phyloP scores from a whole-genome alignment of 208 protist genomes.

The Wallacemonas collosoma region DNA sequence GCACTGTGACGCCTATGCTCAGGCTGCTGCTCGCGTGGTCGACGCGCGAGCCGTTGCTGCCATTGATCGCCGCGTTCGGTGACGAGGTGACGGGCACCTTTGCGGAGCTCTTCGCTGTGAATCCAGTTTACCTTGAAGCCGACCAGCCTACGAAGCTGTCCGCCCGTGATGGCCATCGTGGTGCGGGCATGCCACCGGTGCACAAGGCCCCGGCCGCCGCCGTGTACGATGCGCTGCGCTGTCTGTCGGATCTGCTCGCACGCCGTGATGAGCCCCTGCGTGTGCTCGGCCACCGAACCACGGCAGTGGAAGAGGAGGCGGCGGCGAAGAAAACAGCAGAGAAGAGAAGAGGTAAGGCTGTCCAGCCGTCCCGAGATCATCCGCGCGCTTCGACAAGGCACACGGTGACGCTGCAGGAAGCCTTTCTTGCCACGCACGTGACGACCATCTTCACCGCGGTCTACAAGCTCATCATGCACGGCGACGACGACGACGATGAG shows the following conservation, averaged over 20 bases:
- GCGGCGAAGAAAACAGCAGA: no score
- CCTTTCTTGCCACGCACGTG: slow-evolving; percentile 68
- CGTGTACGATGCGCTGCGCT: slow-evolving; percentile 71
- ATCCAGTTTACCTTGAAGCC: slow-evolving; percentile 12
- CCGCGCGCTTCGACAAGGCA: no score
- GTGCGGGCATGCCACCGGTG: slow-evolving; percentile 16
- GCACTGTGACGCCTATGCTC: slow-evolving; percentile 62
- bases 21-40: slow-evolving; percentile 74
- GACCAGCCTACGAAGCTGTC: neutral
- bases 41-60: slow-evolving; percentile 44
- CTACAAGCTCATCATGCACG: slow-evolving; percentile 68
- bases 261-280: slow-evolving; percentile 48
- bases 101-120: slow-evolving; percentile 71
- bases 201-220: slow-evolving; percentile 41
- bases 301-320: no score
- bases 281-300: slow-evolving; percentile 5
- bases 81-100: slow-evolving; percentile 58
- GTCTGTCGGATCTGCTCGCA: slow-evolving; percentile 67
- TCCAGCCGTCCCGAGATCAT: no score
- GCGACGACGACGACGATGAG: slow-evolving; percentile 21
- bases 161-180: neutral
- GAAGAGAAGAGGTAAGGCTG: no score
- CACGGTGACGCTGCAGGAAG: slow-evolving; percentile 40
- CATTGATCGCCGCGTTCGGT: slow-evolving; percentile 58
- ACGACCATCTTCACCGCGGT: slow-evolving; percentile 60